These are phyloP conservation scores for Suillus occidentalis DNA, from an alignment of 768 basidiomycete species.

Conservation along the genomic window DNA sequence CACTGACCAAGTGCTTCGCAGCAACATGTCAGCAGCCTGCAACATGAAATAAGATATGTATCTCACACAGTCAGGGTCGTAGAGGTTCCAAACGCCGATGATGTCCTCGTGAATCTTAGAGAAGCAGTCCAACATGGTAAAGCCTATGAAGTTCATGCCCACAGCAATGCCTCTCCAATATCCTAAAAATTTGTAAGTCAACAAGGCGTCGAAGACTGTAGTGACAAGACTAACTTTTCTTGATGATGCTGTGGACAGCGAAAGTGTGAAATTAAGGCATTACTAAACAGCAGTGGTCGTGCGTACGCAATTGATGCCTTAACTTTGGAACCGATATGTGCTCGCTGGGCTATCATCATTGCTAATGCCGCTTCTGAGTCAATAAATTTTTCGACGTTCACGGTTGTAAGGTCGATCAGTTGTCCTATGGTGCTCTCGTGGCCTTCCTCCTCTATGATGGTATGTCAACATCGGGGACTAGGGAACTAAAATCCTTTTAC, in stretches of 20 bases:
- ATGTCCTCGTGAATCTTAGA: constrained; percentile 20
- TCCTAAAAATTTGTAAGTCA: constrained; percentile 6
- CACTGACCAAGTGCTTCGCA: constrained; percentile 8
- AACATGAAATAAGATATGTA: not conserved
- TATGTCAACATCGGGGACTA: not conserved
- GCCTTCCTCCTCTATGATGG: not conserved
- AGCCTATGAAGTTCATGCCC: constrained; percentile 11
- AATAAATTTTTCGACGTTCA: constrained; percentile 9
- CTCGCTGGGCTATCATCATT: constrained; percentile 10
- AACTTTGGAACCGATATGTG: constrained; percentile 5
- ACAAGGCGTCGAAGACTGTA: not conserved
- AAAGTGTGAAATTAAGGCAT: not conserved
- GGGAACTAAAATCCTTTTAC: not conserved
- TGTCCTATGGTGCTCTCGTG: constrained; percentile 4
- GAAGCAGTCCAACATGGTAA: constrained; percentile 14
- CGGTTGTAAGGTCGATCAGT: constrained; percentile 7
- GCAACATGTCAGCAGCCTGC: not conserved
- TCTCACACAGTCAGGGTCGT: constrained; percentile 11
- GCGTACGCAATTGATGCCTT: constrained; percentile 8
- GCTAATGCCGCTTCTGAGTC: constrained; percentile 7
- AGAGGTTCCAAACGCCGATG: constrained; percentile 21
- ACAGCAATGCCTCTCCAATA: constrained; percentile 19
- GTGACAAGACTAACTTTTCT: constrained; percentile 9
- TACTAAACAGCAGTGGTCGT: not conserved
- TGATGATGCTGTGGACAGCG: not conserved